Evolutionary conservation across 805 yeast genomes (phyloP), one percentile per base, ranked within the genome.

Genomic region (Ogataea ramenticola): DNA sequence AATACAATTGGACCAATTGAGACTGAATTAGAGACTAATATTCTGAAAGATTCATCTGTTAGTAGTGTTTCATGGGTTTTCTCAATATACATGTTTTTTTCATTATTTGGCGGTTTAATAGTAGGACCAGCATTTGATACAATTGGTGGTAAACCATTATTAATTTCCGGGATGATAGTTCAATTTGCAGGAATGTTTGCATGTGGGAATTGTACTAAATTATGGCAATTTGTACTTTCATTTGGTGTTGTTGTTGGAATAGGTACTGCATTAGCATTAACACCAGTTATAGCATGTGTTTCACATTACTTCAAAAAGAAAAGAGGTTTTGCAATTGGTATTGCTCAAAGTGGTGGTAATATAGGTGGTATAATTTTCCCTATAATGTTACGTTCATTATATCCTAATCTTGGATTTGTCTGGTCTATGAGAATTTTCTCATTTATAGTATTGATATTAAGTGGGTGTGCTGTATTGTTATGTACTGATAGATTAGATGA

Each of bases 281-380:
- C 68, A 16, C 73, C 80, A 42, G 55, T 73, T 54, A 56, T 70
- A 14, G 70, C 73, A 3, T 71, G 68, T 27, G 60, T 71, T n/a
- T 63, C 70, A 37, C 75, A 72, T 45, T 71, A 73, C 72, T 71
- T 70, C 49, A 56, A 57, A 45, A 55, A 55, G 39, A 70, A 66
- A 49, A 56, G 75, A 47, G 75, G 74, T 1, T 57, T 54, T 45
- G 70, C 67, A 19, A 45, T 52, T 36, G 59, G 57, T 7, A 38
- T 49, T 15, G 56, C 56, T 11, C 47, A 65, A 49, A 61, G 77
- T 11, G 88, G 87, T 2, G 86, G 86, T 1, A 76, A 83, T 4
- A 60, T 79, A 8, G 88, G 87, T 2, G 89, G 88, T 5, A 67
- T 80, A 14, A 54, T 79, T 4, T 74, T 77, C 55, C 86, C 88